Conservation (phyloP, 106 monocot genomes). For the Dendrobium officinale region DNA sequence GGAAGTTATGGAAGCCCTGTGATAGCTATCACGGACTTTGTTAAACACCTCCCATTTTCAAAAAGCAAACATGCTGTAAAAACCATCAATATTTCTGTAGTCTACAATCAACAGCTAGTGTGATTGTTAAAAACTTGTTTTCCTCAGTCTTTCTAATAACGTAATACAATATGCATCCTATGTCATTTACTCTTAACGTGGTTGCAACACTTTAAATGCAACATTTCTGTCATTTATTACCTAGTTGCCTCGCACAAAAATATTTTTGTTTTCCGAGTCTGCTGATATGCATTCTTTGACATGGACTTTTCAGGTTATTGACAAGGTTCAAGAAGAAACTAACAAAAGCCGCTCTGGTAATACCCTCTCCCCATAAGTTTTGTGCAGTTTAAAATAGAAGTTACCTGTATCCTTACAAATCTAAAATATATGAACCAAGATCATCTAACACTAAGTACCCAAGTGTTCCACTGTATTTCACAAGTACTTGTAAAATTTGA, state of each 20-base stretch:
- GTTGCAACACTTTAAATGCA: neutral
- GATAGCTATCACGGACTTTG: too few species aligned
- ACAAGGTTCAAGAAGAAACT: conserved; percentile 26
- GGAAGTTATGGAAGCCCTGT: too few species aligned
- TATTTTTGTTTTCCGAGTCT: neutral
- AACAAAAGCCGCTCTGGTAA: conserved; percentile 21
- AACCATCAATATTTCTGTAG: too few species aligned
- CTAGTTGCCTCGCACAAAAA: too few species aligned
- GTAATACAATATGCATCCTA: too few species aligned
- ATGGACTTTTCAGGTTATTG: conserved; percentile 14
- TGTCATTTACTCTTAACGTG: too few species aligned
- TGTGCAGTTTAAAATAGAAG: neutral
- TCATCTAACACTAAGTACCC: neutral
- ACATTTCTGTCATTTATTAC: neutral
- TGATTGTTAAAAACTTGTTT: too few species aligned
- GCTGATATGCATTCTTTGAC: neutral
- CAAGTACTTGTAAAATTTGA: neutral
- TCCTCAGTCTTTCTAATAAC: too few species aligned
- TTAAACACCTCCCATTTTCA: too few species aligned
- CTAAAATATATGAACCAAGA: neutral
- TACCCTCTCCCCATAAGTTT: neutral
- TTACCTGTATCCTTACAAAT: neutral
- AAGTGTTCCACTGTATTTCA: neutral
- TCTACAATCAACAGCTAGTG: too few species aligned
- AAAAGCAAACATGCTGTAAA: too few species aligned